Percentiles rank a stretch among this genome's conserved stretches.
Conservation (phyloP, 306 rosid genomes). For the Pterocarpus macrocarpus region DNA sequence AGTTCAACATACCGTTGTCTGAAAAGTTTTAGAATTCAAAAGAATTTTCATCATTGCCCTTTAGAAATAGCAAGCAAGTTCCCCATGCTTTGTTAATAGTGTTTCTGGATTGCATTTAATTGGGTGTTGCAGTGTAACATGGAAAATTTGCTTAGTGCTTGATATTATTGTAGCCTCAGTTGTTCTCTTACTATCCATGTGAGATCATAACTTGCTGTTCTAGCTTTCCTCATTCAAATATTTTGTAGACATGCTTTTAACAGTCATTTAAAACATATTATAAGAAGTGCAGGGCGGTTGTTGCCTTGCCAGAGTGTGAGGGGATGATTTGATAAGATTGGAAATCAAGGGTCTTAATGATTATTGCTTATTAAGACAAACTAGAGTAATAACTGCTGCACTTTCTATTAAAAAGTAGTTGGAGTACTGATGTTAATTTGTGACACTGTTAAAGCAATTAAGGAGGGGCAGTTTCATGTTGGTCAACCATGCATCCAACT, state of each 20-base stretch:
- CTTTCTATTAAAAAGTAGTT: background rate
- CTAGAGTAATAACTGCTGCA: slow-evolving; percentile 14
- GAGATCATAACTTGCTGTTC: slow-evolving; percentile 5
- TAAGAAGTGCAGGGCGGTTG: background rate
- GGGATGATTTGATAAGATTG: slow-evolving; percentile 29
- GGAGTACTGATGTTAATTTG: slow-evolving; percentile 31
- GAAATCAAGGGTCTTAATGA: slow-evolving; percentile 26
- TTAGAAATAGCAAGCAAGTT: slow-evolving; percentile 6
- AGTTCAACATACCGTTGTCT: background rate
- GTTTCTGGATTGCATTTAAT: slow-evolving; percentile 33
- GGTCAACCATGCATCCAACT: slow-evolving; percentile 15
- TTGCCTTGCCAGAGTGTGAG: slow-evolving; percentile 27
- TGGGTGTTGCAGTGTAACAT: slow-evolving; percentile 1
- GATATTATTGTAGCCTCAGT: background rate
- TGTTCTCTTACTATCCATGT: background rate
- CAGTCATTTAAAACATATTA: background rate
- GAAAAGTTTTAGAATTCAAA: background rate
- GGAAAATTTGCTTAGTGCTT: slow-evolving; percentile 19
- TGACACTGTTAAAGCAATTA: slow-evolving; percentile 33
- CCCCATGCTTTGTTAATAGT: background rate
- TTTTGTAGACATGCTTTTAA: slow-evolving; percentile 20
- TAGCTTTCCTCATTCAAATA: background rate
- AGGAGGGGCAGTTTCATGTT: slow-evolving; percentile 31
- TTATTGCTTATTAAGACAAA: slow-evolving; percentile 29
- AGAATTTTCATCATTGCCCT: background rate